Percentiles rank a stretch among this genome's conserved stretches.
These are phyloP conservation scores for Colletotrichum sp. DNA, from an alignment of 2,329 filamentous ascomycete genomes.

Conservation along the genomic window DNA sequence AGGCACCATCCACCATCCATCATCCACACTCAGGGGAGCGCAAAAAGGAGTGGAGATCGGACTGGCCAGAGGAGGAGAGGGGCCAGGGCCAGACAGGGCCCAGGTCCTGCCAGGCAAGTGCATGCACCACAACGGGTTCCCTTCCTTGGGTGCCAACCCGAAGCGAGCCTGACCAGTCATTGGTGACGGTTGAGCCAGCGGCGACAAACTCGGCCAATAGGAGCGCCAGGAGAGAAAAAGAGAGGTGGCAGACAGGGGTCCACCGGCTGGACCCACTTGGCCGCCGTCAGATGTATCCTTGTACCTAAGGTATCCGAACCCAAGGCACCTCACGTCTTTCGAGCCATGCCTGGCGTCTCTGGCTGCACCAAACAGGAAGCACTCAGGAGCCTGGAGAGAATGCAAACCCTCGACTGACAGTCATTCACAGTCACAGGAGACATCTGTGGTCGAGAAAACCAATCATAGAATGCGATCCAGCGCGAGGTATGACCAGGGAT, in stretches of 20 bases:
- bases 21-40: neutral
- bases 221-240: neutral
- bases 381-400: neutral
- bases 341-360: neutral
- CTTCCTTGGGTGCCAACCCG: neutral
- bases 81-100: neutral
- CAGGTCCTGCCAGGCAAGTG: constrained; percentile 7
- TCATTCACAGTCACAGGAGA: neutral
- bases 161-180: constrained; percentile 8
- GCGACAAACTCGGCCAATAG: constrained; percentile 13
- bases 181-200: neutral
- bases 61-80: neutral
- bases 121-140: neutral
- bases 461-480: neutral
- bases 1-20: neutral
- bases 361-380: neutral
- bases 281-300: neutral
- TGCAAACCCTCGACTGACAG: neutral
- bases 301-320: neutral
- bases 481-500: constrained; percentile 7
- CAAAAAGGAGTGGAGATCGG: constrained; percentile 13
- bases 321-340: neutral
- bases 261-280: neutral
- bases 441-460: neutral
- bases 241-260: neutral